A percentile compares a stretch with the other conserved stretches of the same genome.
phyloP scores from a whole-genome alignment of 345 rosid genomes.

The Pugionium dolabratum region DNA sequence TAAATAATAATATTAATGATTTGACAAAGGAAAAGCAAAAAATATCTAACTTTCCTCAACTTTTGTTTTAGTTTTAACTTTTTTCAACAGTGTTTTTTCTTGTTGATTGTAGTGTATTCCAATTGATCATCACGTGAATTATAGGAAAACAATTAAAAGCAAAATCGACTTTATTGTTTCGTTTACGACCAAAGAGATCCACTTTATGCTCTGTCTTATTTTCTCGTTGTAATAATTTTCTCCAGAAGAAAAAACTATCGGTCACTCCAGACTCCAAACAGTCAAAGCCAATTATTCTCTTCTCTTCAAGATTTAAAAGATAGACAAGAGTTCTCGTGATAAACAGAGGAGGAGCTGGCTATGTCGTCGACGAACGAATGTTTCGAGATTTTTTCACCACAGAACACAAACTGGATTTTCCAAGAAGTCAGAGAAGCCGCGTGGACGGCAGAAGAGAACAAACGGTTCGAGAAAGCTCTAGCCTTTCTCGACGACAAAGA shows the following conservation, averaged over 20 bases:
- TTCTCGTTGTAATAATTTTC: constrained; percentile 35
- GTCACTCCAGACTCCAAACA: constrained; percentile 28
- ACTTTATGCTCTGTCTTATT: constrained; percentile 33
- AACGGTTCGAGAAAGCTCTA: constrained; percentile 78
- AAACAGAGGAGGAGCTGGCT: constrained; percentile 12
- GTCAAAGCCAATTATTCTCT: constrained; percentile 26
- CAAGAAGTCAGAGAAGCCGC: constrained; percentile 52
- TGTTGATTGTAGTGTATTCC: constrained; percentile 21
- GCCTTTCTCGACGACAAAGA: constrained; percentile 75
- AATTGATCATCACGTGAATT: constrained; percentile 36
- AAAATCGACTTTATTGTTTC: constrained; percentile 27
- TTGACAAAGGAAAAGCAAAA: background rate
- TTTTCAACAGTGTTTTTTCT: constrained; percentile 17
- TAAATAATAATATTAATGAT: constrained; percentile 3
- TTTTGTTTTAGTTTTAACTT: background rate
- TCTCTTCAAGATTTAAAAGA: background rate
- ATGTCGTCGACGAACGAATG: constrained; percentile 39
- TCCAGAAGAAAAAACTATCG: background rate
- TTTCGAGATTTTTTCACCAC: constrained; percentile 54
- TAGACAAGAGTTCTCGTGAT: background rate
- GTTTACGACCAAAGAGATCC: constrained; percentile 33
- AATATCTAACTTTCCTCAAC: constrained; percentile 9
- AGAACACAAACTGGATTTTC: constrained; percentile 54
- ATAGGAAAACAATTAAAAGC: constrained; percentile 9
- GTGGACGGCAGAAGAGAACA: constrained; percentile 87